These are phyloP conservation scores for Cicer arietinum DNA, from an alignment of 306 rosid genomes.

Conservation along the genomic window DNA sequence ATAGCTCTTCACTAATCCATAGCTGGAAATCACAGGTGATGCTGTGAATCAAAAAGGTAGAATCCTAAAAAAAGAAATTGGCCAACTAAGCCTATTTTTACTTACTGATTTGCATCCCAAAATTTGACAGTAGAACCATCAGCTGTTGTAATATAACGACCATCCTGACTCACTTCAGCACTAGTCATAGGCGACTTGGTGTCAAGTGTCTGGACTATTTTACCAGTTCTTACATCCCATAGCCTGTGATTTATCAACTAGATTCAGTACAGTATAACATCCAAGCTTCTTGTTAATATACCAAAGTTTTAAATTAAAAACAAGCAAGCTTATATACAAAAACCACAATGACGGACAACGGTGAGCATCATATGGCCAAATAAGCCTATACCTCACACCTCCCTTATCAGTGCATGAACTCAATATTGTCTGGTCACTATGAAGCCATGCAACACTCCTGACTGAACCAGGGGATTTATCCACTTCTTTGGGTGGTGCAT, in stretches of 20 bases:
- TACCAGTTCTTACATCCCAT: slow-evolving; percentile 95
- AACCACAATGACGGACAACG: slow-evolving; percentile 2
- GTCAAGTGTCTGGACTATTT: slow-evolving; percentile 89
- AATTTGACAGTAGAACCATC: slow-evolving; percentile 95
- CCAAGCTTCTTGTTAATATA: background rate
- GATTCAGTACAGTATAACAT: slow-evolving; percentile 35
- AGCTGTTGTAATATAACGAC: slow-evolving; percentile 94
- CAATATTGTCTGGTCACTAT: slow-evolving; percentile 92
- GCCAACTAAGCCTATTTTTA: slow-evolving; percentile 21
- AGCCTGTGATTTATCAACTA: slow-evolving; percentile 61
- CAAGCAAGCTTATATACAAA: slow-evolving; percentile 16
- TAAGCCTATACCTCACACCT: slow-evolving; percentile 78
- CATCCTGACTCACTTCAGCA: slow-evolving; percentile 99
- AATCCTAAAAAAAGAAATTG: slow-evolving; percentile 7
- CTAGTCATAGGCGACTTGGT: slow-evolving; percentile 92
- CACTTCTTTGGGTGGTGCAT: slow-evolving; percentile 94
- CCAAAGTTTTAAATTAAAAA: slow-evolving; percentile 22
- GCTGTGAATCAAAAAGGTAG: slow-evolving; percentile 40
- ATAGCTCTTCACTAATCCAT: slow-evolving; percentile 93
- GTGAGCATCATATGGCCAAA: slow-evolving; percentile 26
- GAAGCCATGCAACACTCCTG: slow-evolving; percentile 96
- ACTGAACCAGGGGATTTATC: slow-evolving; percentile 96
- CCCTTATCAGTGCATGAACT: slow-evolving; percentile 97
- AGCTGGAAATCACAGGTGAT: slow-evolving; percentile 57
- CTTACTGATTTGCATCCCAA: slow-evolving; percentile 99